Base-by-base conservation (phyloP, 1,139 yeast genomes). In the Saccharomyces hybrid region DNA sequence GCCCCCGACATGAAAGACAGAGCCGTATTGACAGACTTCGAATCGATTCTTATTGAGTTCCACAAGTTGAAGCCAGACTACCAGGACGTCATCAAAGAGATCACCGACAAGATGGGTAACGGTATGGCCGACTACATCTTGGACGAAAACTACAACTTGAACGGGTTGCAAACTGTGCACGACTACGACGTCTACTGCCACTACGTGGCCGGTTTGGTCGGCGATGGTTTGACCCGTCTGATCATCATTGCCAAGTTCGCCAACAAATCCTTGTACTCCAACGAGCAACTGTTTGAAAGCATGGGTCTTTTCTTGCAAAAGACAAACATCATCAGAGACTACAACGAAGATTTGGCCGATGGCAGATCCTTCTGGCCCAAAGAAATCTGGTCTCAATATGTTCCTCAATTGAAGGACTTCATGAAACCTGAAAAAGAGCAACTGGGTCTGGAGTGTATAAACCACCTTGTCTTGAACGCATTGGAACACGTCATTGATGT, bases 201-300 rank as follows among this genome's bases (percentile, higher is more conserved):
- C 72, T 89, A 91, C 67, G 99, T 93, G 56, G 99, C 99, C 0
- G 99, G 99, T 2, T 77, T 95, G 54, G 98, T 93, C 48, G 99
- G 99, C 54, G 96, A 90, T 67, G 99, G 99, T 1, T 76, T 90
- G 62, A 90, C 98, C 9, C 80, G 86, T 59, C 76, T 95, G 73
- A 82, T 90, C 67, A 84, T 84, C 24, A 75, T 81, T 53, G 93
- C 95, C 14, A 71, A 75, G 6, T 85, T 86, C 64, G 81, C 84
- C 50, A 84, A 83, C 54, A 67, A 77, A 2, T 74, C 75, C 9
- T 74, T 81, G 32, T 71, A 79, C 52, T 71, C 79, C 51, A 70
- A 73, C 19, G 79, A 83, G 56, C 72, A 75, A 51, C 76, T 84
- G 61, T 82, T 86, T 65, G 84, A 87, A 65, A 84, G 95, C 32